A percentile compares a stretch with the other conserved stretches of the same genome.
Conservation (phyloP, 2,329 filamentous ascomycete species). For the Cadophora gregata region DNA sequence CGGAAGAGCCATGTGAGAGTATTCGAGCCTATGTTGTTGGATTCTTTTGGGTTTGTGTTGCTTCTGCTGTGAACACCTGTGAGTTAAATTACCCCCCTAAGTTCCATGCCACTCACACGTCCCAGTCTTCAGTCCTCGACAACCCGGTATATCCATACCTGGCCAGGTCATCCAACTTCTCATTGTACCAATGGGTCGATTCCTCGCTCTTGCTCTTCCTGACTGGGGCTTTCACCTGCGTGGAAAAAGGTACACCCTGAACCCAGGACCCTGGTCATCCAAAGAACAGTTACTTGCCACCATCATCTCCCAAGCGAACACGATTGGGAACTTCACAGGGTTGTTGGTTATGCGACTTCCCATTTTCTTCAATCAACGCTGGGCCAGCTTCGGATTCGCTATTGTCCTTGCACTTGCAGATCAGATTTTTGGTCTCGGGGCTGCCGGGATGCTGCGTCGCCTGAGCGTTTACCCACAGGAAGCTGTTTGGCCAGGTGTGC, state of each 20-base stretch:
- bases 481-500: slow-evolving; percentile 45
- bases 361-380: slow-evolving; percentile 45
- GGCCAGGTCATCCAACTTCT: slow-evolving; percentile 25
- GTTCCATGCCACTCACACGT: not conserved
- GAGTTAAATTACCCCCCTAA: not conserved
- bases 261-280: slow-evolving; percentile 25
- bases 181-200: slow-evolving; percentile 23
- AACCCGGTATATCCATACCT: slow-evolving; percentile 26
- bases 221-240: slow-evolving; percentile 23
- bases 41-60: slow-evolving; percentile 39
- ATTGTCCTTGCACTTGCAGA: slow-evolving; percentile 44
- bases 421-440: slow-evolving; percentile 46
- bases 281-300: slow-evolving; percentile 30
- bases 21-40: slow-evolving; percentile 42
- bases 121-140: slow-evolving; percentile 24
- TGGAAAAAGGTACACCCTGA: slow-evolving; percentile 22
- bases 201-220: slow-evolving; percentile 22
- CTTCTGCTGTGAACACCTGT: slow-evolving; percentile 28
- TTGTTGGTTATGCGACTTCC: slow-evolving; percentile 41
- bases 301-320: slow-evolving; percentile 26
- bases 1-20: slow-evolving; percentile 41
- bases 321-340: slow-evolving; percentile 22
- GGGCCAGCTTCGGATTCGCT: slow-evolving; percentile 43
- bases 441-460: slow-evolving; percentile 45
- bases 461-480: slow-evolving; percentile 47